Evolutionary conservation across 805 yeast species (phyloP).

Genomic region (Candida sakaeoensis): DNA sequence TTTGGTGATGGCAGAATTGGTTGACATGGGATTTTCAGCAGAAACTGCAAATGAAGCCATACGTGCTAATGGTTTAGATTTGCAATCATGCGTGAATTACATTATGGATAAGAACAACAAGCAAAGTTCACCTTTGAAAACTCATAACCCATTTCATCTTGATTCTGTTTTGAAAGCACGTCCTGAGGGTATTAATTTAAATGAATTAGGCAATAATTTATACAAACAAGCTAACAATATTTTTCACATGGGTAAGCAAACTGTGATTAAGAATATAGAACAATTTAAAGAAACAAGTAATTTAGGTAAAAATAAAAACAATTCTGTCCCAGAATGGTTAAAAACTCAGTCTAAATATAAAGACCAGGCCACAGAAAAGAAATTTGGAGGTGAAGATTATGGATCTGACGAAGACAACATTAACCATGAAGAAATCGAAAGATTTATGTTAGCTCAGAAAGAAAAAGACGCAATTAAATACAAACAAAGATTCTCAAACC

Average conservation of each 20-base stretch:
- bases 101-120: conserved; percentile 46
- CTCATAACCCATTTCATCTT: not conserved
- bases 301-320: conserved; percentile 19
- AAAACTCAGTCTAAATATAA: conserved; percentile 49
- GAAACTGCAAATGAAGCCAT: conserved; percentile 62
- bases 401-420: conserved; percentile 48
- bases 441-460: conserved; percentile 33
- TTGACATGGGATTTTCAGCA: conserved; percentile 76
- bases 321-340: conserved; percentile 73
- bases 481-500: conserved; percentile 20
- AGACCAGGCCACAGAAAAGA: conserved; percentile 32
- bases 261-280: conserved; percentile 59
- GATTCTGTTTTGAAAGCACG: conserved; percentile 6
- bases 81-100: conserved; percentile 62
- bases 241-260: conserved; percentile 56
- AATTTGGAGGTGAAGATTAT: conserved; percentile 37
- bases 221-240: conserved; percentile 57
- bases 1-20: conserved; percentile 57
- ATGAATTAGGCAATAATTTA: conserved; percentile 53
- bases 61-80: conserved; percentile 51
- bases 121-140: conserved; percentile 23
- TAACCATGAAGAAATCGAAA: conserved; percentile 38
- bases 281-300: conserved; percentile 39
- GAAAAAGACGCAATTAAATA: conserved; percentile 34
- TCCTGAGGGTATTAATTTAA: conserved; percentile 29